Percentiles rank a stretch among this genome's conserved stretches.
phyloP scores from a whole-genome alignment of 352 stramenopile species.

The Phytophthora macrochlamydospora region DNA sequence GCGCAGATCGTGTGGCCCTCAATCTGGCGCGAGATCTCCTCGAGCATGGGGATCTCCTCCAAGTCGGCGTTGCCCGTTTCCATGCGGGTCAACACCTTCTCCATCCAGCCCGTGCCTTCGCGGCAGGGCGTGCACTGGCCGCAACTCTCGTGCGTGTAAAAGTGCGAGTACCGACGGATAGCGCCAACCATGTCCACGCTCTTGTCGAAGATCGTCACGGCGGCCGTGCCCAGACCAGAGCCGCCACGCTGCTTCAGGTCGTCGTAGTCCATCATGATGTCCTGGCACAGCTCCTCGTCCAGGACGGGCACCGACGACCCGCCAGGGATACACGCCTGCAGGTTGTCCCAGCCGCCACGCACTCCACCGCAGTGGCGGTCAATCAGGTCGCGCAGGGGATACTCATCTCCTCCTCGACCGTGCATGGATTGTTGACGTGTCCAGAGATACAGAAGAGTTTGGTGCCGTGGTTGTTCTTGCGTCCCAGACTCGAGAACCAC shows the following conservation, averaged over 20 bases:
- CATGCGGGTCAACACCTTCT: conserved; percentile 98
- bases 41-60: conserved; percentile 99
- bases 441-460: conserved; percentile 99
- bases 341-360: conserved; percentile 98
- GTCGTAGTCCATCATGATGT: conserved; percentile 99
- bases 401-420: conserved; percentile 99
- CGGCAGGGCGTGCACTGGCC: conserved; percentile 99
- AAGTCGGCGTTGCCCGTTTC: conserved; percentile 97
- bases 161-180: conserved; percentile 98
- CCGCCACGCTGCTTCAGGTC: conserved; percentile 95
- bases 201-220: conserved; percentile 99
- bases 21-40: conserved; percentile 99
- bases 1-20: conserved; percentile 99
- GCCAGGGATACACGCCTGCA: conserved; percentile 98
- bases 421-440: conserved; percentile 99
- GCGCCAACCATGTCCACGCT: conserved; percentile 99
- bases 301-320: conserved; percentile 97
- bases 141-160: conserved; percentile 99
- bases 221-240: conserved; percentile 97
- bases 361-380: conserved; percentile 97
- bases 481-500: conserved; percentile 97
- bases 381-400: conserved; percentile 98
- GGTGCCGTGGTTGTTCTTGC: conserved; percentile 98
- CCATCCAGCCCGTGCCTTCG: conserved; percentile 97
- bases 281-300: conserved; percentile 93